A percentile compares a stretch with the other conserved stretches of the same genome.
These are phyloP conservation scores for Lentinula raphanica DNA, from an alignment of 768 basidiomycete genomes.

Conservation along the genomic window DNA sequence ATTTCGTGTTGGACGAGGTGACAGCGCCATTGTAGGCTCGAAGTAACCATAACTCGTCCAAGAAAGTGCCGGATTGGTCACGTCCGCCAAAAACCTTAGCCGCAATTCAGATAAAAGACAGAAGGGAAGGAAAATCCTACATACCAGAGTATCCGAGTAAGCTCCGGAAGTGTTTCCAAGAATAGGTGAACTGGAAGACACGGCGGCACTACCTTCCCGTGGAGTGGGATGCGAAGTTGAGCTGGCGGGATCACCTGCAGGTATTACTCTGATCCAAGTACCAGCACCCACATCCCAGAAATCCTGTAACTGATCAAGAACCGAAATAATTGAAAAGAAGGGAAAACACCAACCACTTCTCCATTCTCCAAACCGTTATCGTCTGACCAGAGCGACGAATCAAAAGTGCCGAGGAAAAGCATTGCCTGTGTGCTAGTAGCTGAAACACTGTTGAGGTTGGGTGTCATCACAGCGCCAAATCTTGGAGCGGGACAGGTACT, in stretches of 20 bases:
- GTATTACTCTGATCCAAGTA: slow-evolving; percentile 68
- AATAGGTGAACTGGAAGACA: slow-evolving; percentile 49
- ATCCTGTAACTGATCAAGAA: slow-evolving; percentile 33
- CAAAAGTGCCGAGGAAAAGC: slow-evolving; percentile 62
- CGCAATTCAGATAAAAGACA: background rate
- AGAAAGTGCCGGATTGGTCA: slow-evolving; percentile 58
- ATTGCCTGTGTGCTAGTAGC: slow-evolving; percentile 56
- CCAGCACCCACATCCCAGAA: slow-evolving; percentile 57
- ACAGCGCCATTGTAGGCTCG: slow-evolving; percentile 64
- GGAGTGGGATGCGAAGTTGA: slow-evolving; percentile 48
- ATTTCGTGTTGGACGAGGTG: slow-evolving; percentile 47
- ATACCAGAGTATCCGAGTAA: slow-evolving; percentile 62
- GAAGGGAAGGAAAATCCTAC: background rate
- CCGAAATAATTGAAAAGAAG: background rate
- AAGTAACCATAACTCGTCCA: slow-evolving; percentile 75
- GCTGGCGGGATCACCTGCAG: slow-evolving; percentile 69
- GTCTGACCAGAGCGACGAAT: slow-evolving; percentile 64
- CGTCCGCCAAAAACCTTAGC: slow-evolving; percentile 66
- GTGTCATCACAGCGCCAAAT: slow-evolving; percentile 51
- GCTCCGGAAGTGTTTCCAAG: slow-evolving; percentile 46
- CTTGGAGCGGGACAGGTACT: slow-evolving; percentile 62
- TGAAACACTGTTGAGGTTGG: slow-evolving; percentile 54
- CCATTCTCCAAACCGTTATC: slow-evolving; percentile 53
- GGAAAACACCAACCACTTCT: slow-evolving; percentile 55
- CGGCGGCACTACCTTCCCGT: slow-evolving; percentile 64